phyloP scores from a whole-genome alignment of 169 alveolate species.

The Cryptosporidium sp. region DNA sequence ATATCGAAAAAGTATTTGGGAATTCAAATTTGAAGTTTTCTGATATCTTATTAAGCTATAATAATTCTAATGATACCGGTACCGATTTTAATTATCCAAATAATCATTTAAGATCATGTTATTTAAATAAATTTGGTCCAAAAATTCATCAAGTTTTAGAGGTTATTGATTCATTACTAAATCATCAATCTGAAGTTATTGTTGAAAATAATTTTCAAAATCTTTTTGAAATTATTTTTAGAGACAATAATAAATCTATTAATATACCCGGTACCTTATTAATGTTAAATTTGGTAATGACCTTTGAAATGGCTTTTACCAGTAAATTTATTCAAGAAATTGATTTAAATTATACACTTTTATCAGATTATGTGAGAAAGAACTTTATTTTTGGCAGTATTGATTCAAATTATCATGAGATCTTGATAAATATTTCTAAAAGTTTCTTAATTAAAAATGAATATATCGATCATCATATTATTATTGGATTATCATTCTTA shows the following conservation, averaged over 20 bases:
- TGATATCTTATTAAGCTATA: background rate
- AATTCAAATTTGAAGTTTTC: background rate
- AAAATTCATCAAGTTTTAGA: background rate
- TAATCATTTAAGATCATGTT: background rate
- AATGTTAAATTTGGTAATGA: slow-evolving; percentile 14
- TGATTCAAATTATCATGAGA: slow-evolving; percentile 7
- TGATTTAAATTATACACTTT: background rate
- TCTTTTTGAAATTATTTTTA: background rate
- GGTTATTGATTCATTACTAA: background rate
- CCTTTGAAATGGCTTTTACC: background rate
- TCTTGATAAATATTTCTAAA: background rate
- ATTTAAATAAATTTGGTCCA: background rate
- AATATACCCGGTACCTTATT: background rate
- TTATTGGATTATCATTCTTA: slow-evolving; percentile 8
- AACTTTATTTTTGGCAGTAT: background rate
- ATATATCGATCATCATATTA: too few relatives aligned
- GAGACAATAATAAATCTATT: background rate
- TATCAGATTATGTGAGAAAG: background rate
- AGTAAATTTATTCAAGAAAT: background rate
- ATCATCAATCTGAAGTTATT: slow-evolving; percentile 26
- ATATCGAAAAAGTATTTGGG: background rate
- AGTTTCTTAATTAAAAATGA: background rate
- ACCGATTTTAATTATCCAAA: background rate
- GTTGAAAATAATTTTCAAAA: background rate
- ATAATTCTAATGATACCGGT: background rate